These are phyloP conservation scores for Colletotrichum ledebouriae DNA, from an alignment of 2,329 filamentous ascomycete genomes.

Conservation along the genomic window DNA sequence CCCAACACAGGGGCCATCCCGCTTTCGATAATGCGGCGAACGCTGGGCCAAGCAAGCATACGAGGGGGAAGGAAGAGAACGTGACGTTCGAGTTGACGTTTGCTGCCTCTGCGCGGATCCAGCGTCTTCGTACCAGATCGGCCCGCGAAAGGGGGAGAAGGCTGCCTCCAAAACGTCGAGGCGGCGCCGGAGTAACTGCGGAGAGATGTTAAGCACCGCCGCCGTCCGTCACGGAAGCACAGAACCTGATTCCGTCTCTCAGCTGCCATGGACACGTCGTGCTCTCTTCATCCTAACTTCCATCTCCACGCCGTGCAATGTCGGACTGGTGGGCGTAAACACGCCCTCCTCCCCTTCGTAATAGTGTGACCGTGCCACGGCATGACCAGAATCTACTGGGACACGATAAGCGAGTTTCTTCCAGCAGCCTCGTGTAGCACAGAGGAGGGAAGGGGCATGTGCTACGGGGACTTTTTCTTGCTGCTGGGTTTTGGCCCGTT, in stretches of 20 bases:
- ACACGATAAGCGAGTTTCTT: slow-evolving; percentile 38
- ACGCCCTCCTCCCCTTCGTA: neutral
- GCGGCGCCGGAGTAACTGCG: no score
- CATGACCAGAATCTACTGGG: slow-evolving; percentile 32
- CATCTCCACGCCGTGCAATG: neutral
- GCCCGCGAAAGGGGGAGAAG: no score
- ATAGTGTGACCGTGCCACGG: slow-evolving; percentile 12
- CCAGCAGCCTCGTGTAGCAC: slow-evolving; percentile 25
- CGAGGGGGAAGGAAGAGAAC: neutral
- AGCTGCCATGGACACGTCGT: no score
- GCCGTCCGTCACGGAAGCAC: no score
- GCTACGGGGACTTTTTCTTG: slow-evolving; percentile 27
- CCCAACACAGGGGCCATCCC: neutral
- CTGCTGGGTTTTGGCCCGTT: neutral
- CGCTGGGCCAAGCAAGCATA: neutral
- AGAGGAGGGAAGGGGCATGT: slow-evolving; percentile 24
- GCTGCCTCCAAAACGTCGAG: no score
- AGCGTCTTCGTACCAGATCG: neutral
- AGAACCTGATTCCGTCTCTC: no score
- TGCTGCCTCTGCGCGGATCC: neutral
- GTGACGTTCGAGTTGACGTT: neutral
- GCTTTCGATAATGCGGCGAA: slow-evolving; percentile 2
- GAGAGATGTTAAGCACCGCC: no score
- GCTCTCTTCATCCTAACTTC: neutral
- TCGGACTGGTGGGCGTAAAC: neutral